Conservation (phyloP, 176 grass and related monocot species). For the Paspalum vaginatum region DNA sequence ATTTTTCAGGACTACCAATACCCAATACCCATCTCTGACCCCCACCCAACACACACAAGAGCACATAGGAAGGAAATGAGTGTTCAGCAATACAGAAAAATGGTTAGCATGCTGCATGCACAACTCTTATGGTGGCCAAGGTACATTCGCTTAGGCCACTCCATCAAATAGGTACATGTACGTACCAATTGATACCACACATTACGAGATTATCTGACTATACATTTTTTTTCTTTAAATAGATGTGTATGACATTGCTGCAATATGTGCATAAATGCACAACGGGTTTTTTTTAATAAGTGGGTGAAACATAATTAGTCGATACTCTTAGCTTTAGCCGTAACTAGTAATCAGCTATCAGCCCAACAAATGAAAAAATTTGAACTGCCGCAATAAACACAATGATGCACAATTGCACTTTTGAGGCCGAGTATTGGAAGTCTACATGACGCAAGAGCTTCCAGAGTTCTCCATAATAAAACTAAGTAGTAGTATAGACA, state of each 20-base stretch:
- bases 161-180: not conserved
- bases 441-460: not conserved
- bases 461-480: slow-evolving; percentile 8
- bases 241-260: not conserved
- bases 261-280: not conserved
- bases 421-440: slow-evolving; percentile 8
- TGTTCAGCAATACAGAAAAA: not conserved
- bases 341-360: not conserved
- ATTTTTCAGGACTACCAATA: not conserved
- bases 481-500: not conserved
- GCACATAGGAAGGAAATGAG: not conserved
- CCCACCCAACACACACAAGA: not conserved
- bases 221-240: not conserved
- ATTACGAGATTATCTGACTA: not conserved
- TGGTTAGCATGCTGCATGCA: not conserved
- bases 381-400: not conserved
- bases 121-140: not conserved
- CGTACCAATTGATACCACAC: not conserved
- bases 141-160: not conserved
- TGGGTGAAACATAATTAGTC: not conserved
- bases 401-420: not conserved
- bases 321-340: not conserved
- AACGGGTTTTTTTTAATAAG: not conserved
- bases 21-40: not conserved
- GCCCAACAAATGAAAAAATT: not conserved